Base-by-base conservation (phyloP, 192 early-diverging fungal species). In the Coemansia asiatica region DNA sequence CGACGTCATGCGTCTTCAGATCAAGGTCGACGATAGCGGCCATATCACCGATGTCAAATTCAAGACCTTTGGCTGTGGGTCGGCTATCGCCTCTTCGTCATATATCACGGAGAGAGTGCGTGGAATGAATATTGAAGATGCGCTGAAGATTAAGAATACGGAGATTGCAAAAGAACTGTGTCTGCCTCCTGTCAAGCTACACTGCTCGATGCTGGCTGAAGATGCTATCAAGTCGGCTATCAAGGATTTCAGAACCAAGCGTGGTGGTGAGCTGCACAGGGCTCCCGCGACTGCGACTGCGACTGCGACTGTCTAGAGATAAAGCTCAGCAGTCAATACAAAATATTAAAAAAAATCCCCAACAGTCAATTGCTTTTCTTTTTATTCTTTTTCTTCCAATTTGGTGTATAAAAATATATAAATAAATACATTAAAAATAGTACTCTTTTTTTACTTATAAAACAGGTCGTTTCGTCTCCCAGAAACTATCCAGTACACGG, bases 221-320 rank as follows among this genome's bases (percentile, higher is more conserved):
- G 96, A 98, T 76, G 96, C 96, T 54, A 98, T 98, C 83, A 97
- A 97, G 83, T 92, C 91, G 23, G 96, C 96, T n/a, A 93, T 98
- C 61, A 94, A 91, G 72, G 95, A 98, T 82, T 98, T 93, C 81
- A 84, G 95, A 71, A 87, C 81, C 50, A 98, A 98, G 84, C 86
- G 91, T 22, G 74, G 70, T 22, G 84, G 80, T 38, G 61, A 67
- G 18, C 16, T 77, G 31, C n/a, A 53, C 44, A 73, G 47, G 47
- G 58, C 55, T 47, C 21, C 1, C 47, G 25, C 33, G 68, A n/a
- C n/a, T n/a, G n/a, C 69, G 6, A 58, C 57, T 13, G 8, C 68
- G n/a, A 15, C 68, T 19, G 54, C 72, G 6, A 29, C 46, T 16
- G 46, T 48, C 36, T 49, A 61, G n/a, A 25, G 10, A 36, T 5